A percentile compares a stretch with the other conserved stretches of the same genome.
Conservation (phyloP, 1,139 yeast species). For the Sugiyamaella castrensis region DNA sequence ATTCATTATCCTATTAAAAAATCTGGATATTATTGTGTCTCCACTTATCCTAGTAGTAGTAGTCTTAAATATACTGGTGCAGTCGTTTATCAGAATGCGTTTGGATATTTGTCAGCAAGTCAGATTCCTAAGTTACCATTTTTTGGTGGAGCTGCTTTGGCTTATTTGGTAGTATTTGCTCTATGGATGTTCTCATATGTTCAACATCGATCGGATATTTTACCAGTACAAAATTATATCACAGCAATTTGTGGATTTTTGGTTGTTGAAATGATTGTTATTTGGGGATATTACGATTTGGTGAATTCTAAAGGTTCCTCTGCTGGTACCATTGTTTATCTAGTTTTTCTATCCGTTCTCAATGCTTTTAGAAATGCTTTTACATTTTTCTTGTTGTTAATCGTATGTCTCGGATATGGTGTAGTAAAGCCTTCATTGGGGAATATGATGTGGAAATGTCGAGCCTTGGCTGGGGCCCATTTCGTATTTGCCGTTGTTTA, state of each 20-base stretch:
- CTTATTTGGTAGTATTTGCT: slow-evolving; percentile 76
- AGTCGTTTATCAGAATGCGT: slow-evolving; percentile 84
- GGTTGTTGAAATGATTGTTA: slow-evolving; percentile 78
- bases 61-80: slow-evolving; percentile 54
- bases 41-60: slow-evolving; percentile 51
- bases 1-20: slow-evolving; percentile 60
- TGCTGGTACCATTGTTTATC: slow-evolving; percentile 67
- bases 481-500: slow-evolving; percentile 66
- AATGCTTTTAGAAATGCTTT: slow-evolving; percentile 82
- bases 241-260: slow-evolving; percentile 81
- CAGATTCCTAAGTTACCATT: slow-evolving; percentile 90
- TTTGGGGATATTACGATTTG: slow-evolving; percentile 90
- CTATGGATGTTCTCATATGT: slow-evolving; percentile 82
- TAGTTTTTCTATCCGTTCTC: slow-evolving; percentile 72
- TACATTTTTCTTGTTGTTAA: slow-evolving; percentile 79
- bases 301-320: slow-evolving; percentile 61
- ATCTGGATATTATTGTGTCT: slow-evolving; percentile 92
- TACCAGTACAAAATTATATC: slow-evolving; percentile 87
- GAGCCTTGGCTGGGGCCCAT: slow-evolving; percentile 69
- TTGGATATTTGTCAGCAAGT: slow-evolving; percentile 82
- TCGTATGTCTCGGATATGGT: slow-evolving; percentile 91
- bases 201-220: slow-evolving; percentile 80
- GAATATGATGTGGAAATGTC: slow-evolving; percentile 73
- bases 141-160: slow-evolving; percentile 80
- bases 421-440: slow-evolving; percentile 83